phyloP scores from a whole-genome alignment of 306 rosid species.

The Urtica urens region DNA sequence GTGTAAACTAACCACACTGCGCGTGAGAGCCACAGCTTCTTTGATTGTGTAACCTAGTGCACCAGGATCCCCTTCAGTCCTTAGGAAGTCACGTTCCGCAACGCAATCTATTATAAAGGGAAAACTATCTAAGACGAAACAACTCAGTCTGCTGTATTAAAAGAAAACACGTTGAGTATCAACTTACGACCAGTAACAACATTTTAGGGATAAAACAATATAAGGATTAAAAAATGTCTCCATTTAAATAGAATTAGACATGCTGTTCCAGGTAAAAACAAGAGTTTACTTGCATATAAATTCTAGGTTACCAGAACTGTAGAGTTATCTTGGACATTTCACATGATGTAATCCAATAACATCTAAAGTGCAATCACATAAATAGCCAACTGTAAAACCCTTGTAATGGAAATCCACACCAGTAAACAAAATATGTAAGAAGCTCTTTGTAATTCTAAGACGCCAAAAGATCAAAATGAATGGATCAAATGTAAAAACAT shows the following conservation, averaged over 20 bases:
- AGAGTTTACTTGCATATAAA: not conserved
- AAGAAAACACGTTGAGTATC: not conserved
- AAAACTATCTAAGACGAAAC: not conserved
- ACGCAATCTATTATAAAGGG: slow-evolving; percentile 27
- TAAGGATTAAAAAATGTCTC: not conserved
- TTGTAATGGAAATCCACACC: not conserved
- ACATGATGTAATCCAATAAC: not conserved
- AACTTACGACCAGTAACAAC: not conserved
- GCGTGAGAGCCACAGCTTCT: slow-evolving; percentile 72
- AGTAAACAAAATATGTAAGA: not conserved
- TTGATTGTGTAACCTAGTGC: slow-evolving; percentile 87
- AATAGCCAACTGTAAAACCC: not conserved
- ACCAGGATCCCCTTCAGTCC: slow-evolving; percentile 86
- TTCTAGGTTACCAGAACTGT: not conserved
- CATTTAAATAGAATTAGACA: not conserved
- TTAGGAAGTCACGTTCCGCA: slow-evolving; percentile 65
- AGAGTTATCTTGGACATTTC: not conserved
- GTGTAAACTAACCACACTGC: slow-evolving; percentile 73
- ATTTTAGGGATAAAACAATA: not conserved
- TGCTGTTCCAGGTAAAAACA: not conserved
- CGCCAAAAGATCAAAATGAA: not conserved
- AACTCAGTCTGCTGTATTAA: not conserved
- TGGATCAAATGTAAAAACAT: slow-evolving; percentile 13
- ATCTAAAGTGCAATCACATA: not conserved
- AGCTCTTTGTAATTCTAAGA: not conserved